Evolutionary conservation across 768 basidiomycete genomes (phyloP).

Genomic region (Tephrocybe sp.): DNA sequence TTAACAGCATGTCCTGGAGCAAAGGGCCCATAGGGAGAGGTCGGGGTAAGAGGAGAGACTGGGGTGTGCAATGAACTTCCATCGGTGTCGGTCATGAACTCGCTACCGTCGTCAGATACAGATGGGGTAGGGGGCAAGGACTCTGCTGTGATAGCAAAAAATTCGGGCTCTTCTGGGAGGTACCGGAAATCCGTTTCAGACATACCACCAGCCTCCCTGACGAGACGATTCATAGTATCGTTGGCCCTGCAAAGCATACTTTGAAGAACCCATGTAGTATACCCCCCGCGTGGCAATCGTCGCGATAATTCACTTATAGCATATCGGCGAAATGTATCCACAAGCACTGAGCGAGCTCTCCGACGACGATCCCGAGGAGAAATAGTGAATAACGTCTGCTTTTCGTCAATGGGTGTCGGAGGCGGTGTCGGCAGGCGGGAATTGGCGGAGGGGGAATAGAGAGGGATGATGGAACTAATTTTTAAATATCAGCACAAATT

Average conservation of each 20-base stretch:
- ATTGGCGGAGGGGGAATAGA: slow-evolving; percentile 28
- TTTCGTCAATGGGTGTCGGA: slow-evolving; percentile 25
- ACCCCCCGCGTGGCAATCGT: slow-evolving; percentile 36
- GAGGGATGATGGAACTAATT: slow-evolving; percentile 25
- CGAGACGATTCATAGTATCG: slow-evolving; percentile 39
- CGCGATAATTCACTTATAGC: slow-evolving; percentile 50
- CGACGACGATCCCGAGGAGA: slow-evolving; percentile 47
- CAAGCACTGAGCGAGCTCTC: slow-evolving; percentile 62
- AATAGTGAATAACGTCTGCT: slow-evolving; percentile 22
- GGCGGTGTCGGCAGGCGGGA: slow-evolving; percentile 28
- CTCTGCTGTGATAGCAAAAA: slow-evolving; percentile 28
- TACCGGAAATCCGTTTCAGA: slow-evolving; percentile 8
- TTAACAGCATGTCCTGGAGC: slow-evolving; percentile 16
- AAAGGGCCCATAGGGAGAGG: slow-evolving; percentile 28
- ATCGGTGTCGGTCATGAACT: slow-evolving; percentile 38
- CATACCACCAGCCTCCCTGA: slow-evolving; percentile 30
- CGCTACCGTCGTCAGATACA: slow-evolving; percentile 41
- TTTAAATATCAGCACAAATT: slow-evolving; percentile 15
- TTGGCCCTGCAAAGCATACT: slow-evolving; percentile 48
- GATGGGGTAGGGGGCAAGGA: slow-evolving; percentile 28
- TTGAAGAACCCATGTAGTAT: slow-evolving; percentile 52
- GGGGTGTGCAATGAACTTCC: slow-evolving; percentile 50
- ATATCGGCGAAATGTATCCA: slow-evolving; percentile 64
- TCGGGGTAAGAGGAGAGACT: not conserved
- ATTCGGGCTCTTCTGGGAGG: slow-evolving; percentile 20